Evolutionary conservation across 164 flowering plant genomes (phyloP).

Genomic region (Kalanchoe fedtschenkoi): DNA sequence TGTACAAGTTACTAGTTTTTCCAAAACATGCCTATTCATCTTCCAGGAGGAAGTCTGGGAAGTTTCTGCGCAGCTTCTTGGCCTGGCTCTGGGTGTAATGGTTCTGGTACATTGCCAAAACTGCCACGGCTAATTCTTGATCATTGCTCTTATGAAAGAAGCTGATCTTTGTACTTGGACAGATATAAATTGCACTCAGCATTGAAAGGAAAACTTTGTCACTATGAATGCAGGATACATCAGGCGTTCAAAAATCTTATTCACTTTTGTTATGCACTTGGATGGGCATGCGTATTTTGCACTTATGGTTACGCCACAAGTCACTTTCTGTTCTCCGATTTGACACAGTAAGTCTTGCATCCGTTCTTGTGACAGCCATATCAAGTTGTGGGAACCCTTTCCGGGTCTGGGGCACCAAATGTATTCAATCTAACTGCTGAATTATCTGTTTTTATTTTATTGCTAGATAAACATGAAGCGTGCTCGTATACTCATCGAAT

Average conservation of each 20-base stretch:
- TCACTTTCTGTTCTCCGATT: slow-evolving; percentile 73
- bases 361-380: too few relatives aligned
- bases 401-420: too few relatives aligned
- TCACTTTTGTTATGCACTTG: slow-evolving; percentile 41
- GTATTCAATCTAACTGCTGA: not conserved
- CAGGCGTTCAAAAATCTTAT: slow-evolving; percentile 52
- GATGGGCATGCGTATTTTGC: slow-evolving; percentile 61
- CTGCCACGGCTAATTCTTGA: not conserved
- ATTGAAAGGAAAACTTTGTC: slow-evolving; percentile 7
- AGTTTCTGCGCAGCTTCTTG: slow-evolving; percentile 82
- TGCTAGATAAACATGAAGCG: slow-evolving; percentile 88
- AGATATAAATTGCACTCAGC: too few relatives aligned
- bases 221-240: slow-evolving; percentile 47
- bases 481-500: slow-evolving; percentile 65
- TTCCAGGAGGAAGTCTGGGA: slow-evolving; percentile 99
- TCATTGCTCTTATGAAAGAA: too few relatives aligned
- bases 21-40: too few relatives aligned
- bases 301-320: slow-evolving; percentile 79
- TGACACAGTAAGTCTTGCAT: slow-evolving; percentile 63
- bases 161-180: too few relatives aligned
- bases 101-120: slow-evolving; percentile 33
- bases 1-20: slow-evolving; percentile 8
- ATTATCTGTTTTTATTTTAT: not conserved
- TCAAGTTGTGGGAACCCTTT: too few relatives aligned
- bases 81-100: slow-evolving; percentile 70